Conservation (phyloP, 2,329 filamentous ascomycete species). For the Alternaria dauci region DNA sequence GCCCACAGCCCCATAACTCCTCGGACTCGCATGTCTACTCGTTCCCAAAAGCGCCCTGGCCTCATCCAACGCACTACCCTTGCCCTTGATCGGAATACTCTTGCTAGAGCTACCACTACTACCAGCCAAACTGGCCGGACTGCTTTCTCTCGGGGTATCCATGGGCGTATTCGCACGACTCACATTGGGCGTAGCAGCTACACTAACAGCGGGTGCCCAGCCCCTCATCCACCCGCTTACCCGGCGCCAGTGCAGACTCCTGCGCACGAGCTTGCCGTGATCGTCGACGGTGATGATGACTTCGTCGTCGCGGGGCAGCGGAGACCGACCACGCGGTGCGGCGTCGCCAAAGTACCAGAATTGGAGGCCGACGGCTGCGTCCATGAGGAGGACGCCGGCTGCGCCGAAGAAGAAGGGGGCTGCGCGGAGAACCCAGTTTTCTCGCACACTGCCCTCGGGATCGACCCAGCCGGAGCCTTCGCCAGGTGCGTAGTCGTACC, state of each 20-base stretch:
- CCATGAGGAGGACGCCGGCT: conserved; percentile 69
- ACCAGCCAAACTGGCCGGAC: conserved; percentile 17
- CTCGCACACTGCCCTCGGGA: conserved; percentile 61
- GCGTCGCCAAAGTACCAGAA: conserved; percentile 67
- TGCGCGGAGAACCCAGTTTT: conserved; percentile 66
- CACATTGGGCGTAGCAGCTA: conserved; percentile 45
- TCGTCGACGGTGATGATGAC: conserved; percentile 57
- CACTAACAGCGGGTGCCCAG: conserved; percentile 65
- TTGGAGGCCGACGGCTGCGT: conserved; percentile 69
- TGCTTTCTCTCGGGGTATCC: conserved; percentile 28
- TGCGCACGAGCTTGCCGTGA: conserved; percentile 36
- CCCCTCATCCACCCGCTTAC: conserved; percentile 73
- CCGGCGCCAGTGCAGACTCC: conserved; percentile 62
- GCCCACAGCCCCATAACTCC: conserved; percentile 43
- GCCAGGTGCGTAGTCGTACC: conserved; percentile 62
- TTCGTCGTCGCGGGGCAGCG: conserved; percentile 50
- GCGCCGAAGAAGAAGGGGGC: conserved; percentile 72
- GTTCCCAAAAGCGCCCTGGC: conserved; percentile 49
- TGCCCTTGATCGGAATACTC: conserved; percentile 37
- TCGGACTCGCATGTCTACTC: conserved; percentile 44
- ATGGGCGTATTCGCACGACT: conserved; percentile 42
- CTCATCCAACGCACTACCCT: conserved; percentile 42
- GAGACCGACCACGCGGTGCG: conserved; percentile 28
- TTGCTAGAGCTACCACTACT: conserved; percentile 17
- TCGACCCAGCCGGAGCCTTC: conserved; percentile 69